Evolutionary conservation across 2,329 filamentous ascomycete species (phyloP).

Genomic region (Diaporthe eres): DNA sequence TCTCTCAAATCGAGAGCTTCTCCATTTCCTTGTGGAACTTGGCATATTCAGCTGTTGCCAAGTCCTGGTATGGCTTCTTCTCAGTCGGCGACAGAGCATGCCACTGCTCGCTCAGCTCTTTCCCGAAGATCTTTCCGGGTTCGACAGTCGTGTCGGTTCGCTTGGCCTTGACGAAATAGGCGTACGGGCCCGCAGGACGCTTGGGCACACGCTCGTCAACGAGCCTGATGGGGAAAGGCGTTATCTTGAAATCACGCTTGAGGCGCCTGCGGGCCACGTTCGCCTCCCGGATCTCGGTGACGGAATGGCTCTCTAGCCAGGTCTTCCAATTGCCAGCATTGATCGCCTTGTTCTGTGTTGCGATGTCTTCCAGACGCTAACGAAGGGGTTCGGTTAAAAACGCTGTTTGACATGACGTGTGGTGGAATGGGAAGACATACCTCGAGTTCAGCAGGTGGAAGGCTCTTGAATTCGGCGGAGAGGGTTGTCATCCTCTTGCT

Average conservation of each 20-base stretch:
- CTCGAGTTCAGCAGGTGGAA: slow-evolving; percentile 59
- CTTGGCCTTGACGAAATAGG: slow-evolving; percentile 56
- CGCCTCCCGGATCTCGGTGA: slow-evolving; percentile 58
- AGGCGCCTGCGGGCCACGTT: slow-evolving; percentile 63
- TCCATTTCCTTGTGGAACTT: slow-evolving; percentile 51
- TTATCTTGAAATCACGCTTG: slow-evolving; percentile 51
- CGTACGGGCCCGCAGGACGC: slow-evolving; percentile 51
- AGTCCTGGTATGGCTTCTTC: slow-evolving; percentile 54
- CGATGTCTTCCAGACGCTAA: slow-evolving; percentile 55
- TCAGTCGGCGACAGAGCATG: slow-evolving; percentile 57
- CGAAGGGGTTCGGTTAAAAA: not conserved
- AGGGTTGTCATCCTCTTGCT: slow-evolving; percentile 47
- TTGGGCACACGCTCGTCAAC: slow-evolving; percentile 65
- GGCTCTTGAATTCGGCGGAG: slow-evolving; percentile 53
- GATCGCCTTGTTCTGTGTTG: slow-evolving; percentile 55
- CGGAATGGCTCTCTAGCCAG: slow-evolving; percentile 63
- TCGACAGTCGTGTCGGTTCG: slow-evolving; percentile 43
- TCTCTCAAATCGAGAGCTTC: slow-evolving; percentile 41
- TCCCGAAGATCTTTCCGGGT: not conserved
- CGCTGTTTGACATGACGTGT: not conserved
- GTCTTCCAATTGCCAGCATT: slow-evolving; percentile 58
- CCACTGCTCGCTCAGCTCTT: slow-evolving; percentile 57
- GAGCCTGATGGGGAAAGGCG: slow-evolving; percentile 49
- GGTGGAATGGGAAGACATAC: slow-evolving; percentile 52
- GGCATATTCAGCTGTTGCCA: slow-evolving; percentile 48